These are phyloP conservation scores for Syncephalastrum monosporum DNA, from an alignment of 371 early-diverging fungal genomes.

Conservation along the genomic window DNA sequence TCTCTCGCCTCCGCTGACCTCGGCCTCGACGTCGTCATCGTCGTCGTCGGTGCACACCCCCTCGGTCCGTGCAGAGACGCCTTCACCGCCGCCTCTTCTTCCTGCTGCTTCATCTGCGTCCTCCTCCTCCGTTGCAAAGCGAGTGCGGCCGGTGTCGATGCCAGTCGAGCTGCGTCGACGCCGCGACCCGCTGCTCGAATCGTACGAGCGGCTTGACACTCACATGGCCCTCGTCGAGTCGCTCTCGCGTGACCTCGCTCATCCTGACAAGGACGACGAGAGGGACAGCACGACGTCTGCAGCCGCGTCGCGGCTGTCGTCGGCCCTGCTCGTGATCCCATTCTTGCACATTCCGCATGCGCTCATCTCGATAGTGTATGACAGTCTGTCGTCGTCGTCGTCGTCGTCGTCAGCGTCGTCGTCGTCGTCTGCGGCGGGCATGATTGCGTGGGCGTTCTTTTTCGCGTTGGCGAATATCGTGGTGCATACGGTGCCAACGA, in stretches of 20 bases:
- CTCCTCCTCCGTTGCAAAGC: too few species aligned
- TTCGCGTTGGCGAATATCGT: constrained; percentile 35
- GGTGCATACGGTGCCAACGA: constrained; percentile 23
- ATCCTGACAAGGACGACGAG: background rate
- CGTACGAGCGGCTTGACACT: constrained; percentile 38
- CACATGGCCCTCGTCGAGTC: constrained; percentile 49
- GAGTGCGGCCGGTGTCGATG: background rate
- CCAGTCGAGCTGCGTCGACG: constrained; percentile 8
- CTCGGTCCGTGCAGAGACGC: too few species aligned
- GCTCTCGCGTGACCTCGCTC: constrained; percentile 43
- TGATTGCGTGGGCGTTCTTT: constrained; percentile 40
- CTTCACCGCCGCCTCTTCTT: background rate
- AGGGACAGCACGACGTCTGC: constrained; percentile 7
- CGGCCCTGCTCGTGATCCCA: constrained; percentile 29
- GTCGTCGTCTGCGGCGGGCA: constrained; percentile 20
- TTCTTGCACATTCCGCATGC: constrained; percentile 40
- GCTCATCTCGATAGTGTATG: constrained; percentile 34
- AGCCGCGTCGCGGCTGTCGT: constrained; percentile 7
- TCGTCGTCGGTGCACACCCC: too few species aligned
- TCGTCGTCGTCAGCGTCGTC: constrained; percentile 3
- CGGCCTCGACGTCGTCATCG: too few species aligned
- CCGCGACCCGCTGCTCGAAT: constrained; percentile 32
- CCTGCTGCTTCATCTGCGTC: too few species aligned
- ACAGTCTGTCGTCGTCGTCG: constrained; percentile 11
- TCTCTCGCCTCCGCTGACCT: too few species aligned